These are phyloP conservation scores for Trichodelitschia bisporula DNA, from an alignment of 495 filamentous ascomycete species.

Conservation along the genomic window DNA sequence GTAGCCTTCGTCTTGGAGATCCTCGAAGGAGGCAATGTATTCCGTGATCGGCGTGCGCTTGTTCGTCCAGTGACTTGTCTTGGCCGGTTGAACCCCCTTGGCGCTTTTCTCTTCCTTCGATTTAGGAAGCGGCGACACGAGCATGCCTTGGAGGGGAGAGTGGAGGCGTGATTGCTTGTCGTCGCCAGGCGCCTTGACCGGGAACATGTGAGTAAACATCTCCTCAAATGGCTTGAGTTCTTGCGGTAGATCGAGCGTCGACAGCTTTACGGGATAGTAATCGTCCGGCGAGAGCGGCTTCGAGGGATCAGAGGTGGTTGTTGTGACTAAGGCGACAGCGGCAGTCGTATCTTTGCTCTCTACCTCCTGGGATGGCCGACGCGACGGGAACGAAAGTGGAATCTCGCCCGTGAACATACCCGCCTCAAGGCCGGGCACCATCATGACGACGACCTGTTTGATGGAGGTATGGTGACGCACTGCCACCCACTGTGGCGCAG, in stretches of 20 bases:
- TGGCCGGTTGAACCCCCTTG: slow-evolving; percentile 23
- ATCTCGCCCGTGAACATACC: slow-evolving; percentile 64
- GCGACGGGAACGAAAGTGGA: background rate
- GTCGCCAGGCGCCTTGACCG: slow-evolving; percentile 64
- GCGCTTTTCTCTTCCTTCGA: slow-evolving; percentile 31
- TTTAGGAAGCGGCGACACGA: slow-evolving; percentile 43
- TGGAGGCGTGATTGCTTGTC: slow-evolving; percentile 52
- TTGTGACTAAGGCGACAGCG: background rate
- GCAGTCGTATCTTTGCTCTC: slow-evolving; percentile 1
- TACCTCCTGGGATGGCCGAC: background rate
- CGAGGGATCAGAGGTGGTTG: slow-evolving; percentile 1
- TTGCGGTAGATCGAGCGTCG: slow-evolving; percentile 29
- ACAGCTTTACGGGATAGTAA: slow-evolving; percentile 49
- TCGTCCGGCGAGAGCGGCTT: slow-evolving; percentile 20
- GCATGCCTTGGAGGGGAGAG: slow-evolving; percentile 59
- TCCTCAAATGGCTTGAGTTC: slow-evolving; percentile 46
- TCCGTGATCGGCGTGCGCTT: slow-evolving; percentile 55
- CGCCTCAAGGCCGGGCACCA: slow-evolving; percentile 78
- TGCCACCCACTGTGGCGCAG: slow-evolving; percentile 66
- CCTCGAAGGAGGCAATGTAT: slow-evolving; percentile 41
- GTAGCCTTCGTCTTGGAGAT: slow-evolving; percentile 65
- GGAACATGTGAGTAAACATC: slow-evolving; percentile 76
- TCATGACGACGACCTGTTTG: slow-evolving; percentile 66
- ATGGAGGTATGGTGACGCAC: slow-evolving; percentile 52
- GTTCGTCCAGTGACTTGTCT: slow-evolving; percentile 36